Percentiles rank a stretch among this genome's conserved stretches.
phyloP scores from a whole-genome alignment of 2,329 filamentous ascomycete genomes.

The Madurella fahalii region DNA sequence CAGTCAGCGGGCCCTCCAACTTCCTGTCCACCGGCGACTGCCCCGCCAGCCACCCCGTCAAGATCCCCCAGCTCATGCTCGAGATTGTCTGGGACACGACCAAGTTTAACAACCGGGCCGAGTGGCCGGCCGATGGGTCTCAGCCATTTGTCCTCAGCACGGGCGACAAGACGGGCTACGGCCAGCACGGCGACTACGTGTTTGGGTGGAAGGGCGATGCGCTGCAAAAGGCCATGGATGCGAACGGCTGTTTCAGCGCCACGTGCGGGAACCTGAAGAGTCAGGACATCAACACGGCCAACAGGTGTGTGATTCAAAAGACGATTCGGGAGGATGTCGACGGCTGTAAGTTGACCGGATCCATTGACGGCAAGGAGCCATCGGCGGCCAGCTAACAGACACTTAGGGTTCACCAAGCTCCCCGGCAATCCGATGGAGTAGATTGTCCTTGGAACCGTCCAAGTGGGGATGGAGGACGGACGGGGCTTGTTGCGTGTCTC shows the following conservation, averaged over 20 bases:
- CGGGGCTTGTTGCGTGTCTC: too few relatives aligned
- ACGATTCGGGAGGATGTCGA: constrained; percentile 34
- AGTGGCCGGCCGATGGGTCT: constrained; percentile 37
- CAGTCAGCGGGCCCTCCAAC: constrained; percentile 38
- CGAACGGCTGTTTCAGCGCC: constrained; percentile 41
- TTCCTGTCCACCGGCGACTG: constrained; percentile 37
- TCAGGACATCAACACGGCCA: constrained; percentile 32
- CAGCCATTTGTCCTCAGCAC: constrained; percentile 36
- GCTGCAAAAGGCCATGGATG: constrained; percentile 37
- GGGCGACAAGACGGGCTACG: constrained; percentile 38
- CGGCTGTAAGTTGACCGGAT: constrained; percentile 31
- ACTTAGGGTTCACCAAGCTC: too few relatives aligned
- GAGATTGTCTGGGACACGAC: constrained; percentile 45
- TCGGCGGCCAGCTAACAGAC: too few relatives aligned
- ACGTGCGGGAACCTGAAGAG: constrained; percentile 32
- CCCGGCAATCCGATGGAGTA: too few relatives aligned
- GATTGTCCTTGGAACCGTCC: too few relatives aligned
- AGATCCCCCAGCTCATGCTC: constrained; percentile 45
- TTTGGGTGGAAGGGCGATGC: constrained; percentile 38
- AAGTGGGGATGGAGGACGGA: too few relatives aligned
- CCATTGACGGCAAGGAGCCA: too few relatives aligned
- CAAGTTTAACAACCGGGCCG: constrained; percentile 34
- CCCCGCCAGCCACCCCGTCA: constrained; percentile 37
- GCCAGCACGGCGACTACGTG: constrained; percentile 41
- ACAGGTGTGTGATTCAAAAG: constrained; percentile 30